phyloP scores from a whole-genome alignment of 257 asterid species.

The Plectranthus barbatus region DNA sequence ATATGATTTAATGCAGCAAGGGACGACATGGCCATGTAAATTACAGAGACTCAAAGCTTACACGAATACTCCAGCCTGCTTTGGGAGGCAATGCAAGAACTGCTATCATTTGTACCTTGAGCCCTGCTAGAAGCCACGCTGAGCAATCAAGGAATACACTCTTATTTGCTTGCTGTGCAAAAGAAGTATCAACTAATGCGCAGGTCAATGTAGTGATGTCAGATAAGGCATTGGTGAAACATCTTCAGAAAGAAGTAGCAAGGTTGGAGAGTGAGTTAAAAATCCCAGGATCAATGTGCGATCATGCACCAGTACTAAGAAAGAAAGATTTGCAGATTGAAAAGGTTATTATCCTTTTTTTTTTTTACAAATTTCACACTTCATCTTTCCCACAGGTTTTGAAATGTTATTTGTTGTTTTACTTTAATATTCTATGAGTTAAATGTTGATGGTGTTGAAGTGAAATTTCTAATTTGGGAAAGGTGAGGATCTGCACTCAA shows the following conservation, averaged over 20 bases:
- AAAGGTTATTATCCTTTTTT: constrained; percentile 54
- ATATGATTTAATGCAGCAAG: constrained; percentile 52
- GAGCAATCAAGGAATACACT: constrained; percentile 97
- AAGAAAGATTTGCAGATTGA: constrained; percentile 81
- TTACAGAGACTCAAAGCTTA: constrained; percentile 91
- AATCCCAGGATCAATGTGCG: constrained; percentile 63
- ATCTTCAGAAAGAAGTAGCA: constrained; percentile 88
- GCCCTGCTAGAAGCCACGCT: constrained; percentile 87
- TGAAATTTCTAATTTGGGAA: too few relatives aligned
- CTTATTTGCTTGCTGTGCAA: constrained; percentile 85
- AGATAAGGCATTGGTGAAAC: constrained; percentile 96
- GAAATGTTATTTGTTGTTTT: too few relatives aligned
- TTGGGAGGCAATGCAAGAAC: constrained; percentile 97
- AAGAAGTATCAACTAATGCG: constrained; percentile 92
- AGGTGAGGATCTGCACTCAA: too few relatives aligned
- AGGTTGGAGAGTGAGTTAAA: constrained; percentile 84
- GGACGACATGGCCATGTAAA: constrained; percentile 86
- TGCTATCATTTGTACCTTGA: constrained; percentile 67
- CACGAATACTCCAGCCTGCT: constrained; percentile 89
- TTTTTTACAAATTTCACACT: too few relatives aligned
- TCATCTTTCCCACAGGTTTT: too few relatives aligned
- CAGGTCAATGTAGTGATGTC: constrained; percentile 96
- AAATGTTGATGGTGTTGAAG: too few relatives aligned
- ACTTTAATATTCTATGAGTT: too few relatives aligned
- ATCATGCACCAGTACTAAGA: constrained; percentile 52